A percentile compares a stretch with the other conserved stretches of the same genome.
phyloP scores from a whole-genome alignment of 192 early-diverging fungal species.

The Coemansia sp. region DNA sequence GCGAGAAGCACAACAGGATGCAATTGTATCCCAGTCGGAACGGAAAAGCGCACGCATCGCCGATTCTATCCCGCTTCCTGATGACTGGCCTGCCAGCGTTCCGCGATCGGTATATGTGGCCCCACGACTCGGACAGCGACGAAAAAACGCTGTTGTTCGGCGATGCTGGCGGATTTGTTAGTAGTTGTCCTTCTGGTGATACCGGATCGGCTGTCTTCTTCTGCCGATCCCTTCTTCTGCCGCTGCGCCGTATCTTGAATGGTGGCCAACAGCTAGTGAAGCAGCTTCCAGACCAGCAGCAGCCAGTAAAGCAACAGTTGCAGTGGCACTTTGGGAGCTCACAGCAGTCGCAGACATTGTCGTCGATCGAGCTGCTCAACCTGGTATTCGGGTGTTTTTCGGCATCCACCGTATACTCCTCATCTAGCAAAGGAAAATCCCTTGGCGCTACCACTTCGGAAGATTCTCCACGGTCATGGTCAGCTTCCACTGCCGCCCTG shows the following conservation, averaged over 20 bases:
- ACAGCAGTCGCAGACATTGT: constrained; percentile 1
- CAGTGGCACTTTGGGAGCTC: background rate
- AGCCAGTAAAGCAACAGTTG: too few species aligned
- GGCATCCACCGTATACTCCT: background rate
- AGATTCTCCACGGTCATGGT: background rate
- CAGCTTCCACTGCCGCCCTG: background rate
- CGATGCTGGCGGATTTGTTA: background rate
- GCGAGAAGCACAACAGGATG: constrained; percentile 37
- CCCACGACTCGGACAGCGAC: constrained; percentile 34
- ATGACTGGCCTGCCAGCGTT: constrained; percentile 3
- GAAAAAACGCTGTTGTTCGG: constrained; percentile 3
- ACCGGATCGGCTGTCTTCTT: background rate
- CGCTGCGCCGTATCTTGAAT: background rate
- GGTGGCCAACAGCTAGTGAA: background rate
- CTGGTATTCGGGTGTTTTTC: background rate
- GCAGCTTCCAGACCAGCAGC: background rate
- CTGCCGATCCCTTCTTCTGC: background rate
- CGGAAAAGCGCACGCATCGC: constrained; percentile 29
- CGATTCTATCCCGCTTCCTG: constrained; percentile 13
- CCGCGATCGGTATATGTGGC: constrained; percentile 36
- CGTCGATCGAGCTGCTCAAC: background rate
- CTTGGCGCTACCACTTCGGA: background rate
- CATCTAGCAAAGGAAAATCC: background rate
- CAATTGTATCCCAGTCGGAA: constrained; percentile 45
- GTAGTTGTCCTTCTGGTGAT: background rate